phyloP scores from a whole-genome alignment of 352 stramenopile genomes.

The Phytophthora pistaciae region DNA sequence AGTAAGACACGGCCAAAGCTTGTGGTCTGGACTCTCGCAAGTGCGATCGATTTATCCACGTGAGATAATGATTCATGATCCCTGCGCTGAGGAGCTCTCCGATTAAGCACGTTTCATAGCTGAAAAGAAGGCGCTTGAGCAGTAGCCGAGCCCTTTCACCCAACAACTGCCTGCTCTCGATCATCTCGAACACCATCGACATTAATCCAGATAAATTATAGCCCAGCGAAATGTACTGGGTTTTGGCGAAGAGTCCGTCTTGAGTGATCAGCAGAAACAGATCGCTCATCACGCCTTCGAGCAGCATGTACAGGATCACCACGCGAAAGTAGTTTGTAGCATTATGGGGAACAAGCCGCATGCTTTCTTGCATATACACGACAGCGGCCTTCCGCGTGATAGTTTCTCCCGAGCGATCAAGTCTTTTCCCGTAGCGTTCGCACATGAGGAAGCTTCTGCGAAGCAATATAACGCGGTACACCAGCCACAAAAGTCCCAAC shows the following conservation, averaged over 20 bases:
- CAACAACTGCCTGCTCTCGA: constrained; percentile 20
- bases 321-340: constrained; percentile 15
- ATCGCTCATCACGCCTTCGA: constrained; percentile 33
- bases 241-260: constrained; percentile 9
- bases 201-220: constrained; percentile 30
- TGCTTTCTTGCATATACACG: constrained; percentile 20
- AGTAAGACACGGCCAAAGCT: constrained; percentile 23
- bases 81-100: constrained; percentile 13
- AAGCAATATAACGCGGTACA: constrained; percentile 24
- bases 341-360: constrained; percentile 11
- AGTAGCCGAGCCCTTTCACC: background rate
- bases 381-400: constrained; percentile 1
- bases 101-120: constrained; percentile 14
- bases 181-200: constrained; percentile 30
- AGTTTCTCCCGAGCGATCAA: background rate
- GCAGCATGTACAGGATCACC: constrained; percentile 16
- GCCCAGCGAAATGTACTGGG: constrained; percentile 31
- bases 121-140: constrained; percentile 22
- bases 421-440: constrained; percentile 5
- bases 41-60: constrained; percentile 13
- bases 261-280: constrained; percentile 35
- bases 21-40: constrained; percentile 8
- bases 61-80: constrained; percentile 14
- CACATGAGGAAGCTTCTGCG: constrained; percentile 19
- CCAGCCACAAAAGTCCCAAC: constrained; percentile 14